phyloP scores from a whole-genome alignment of 345 rosid species.

The Syzygium oleosum region DNA sequence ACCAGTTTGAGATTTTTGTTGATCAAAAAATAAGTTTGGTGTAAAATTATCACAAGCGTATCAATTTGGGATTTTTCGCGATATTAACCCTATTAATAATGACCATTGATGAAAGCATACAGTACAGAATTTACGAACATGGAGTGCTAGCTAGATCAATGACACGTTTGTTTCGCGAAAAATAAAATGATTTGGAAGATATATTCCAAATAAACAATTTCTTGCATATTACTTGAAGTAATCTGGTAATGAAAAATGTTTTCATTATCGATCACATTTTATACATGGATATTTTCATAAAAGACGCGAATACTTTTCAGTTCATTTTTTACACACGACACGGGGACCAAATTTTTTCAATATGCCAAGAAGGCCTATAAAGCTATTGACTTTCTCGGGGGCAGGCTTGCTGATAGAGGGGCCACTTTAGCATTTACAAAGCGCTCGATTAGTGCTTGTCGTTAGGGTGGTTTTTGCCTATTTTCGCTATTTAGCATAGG shows the following conservation, averaged over 20 bases:
- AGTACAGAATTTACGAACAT: not conserved
- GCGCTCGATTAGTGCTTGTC: not conserved
- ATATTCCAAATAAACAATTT: not conserved
- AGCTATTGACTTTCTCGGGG: not conserved
- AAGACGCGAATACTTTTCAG: fast-evolving
- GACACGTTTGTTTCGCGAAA: not conserved
- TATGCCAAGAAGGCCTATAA: not conserved
- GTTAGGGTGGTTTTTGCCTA: not conserved
- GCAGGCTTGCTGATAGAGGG: not conserved
- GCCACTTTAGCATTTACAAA: not conserved
- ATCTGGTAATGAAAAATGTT: no score
- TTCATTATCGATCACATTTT: not conserved
- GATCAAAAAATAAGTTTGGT: no score
- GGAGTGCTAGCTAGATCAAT: not conserved
- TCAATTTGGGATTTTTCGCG: no score
- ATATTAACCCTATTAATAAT: not conserved
- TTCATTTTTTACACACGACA: not conserved
- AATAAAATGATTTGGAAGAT: not conserved
- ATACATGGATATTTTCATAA: not conserved
- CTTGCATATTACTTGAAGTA: not conserved
- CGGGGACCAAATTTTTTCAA: not conserved
- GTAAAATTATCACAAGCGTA: no score
- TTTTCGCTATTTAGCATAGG: not conserved
- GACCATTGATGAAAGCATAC: not conserved
- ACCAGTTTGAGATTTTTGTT: no score